Percentiles rank a stretch among this genome's conserved stretches.
Evolutionary conservation across 1,139 yeast species (phyloP).

Genomic region (Taphrina pruni): DNA sequence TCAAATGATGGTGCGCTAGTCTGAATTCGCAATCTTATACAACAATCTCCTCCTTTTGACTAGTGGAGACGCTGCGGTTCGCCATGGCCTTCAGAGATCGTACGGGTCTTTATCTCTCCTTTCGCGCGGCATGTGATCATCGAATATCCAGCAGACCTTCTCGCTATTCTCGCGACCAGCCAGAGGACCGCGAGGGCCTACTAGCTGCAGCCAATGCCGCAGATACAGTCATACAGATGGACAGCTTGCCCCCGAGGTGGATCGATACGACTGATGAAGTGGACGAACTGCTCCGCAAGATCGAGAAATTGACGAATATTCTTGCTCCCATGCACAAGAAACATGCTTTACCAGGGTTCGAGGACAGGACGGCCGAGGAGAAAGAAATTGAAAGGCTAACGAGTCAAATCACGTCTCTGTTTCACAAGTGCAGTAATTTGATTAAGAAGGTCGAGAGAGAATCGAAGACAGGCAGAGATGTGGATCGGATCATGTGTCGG

Average conservation of each 20-base stretch:
- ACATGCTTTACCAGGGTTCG: constrained; percentile 83
- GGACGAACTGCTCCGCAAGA: constrained; percentile 62
- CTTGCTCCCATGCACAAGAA: constrained; percentile 76
- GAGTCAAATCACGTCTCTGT: constrained; percentile 66
- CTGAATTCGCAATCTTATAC: no score
- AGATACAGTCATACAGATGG: constrained; percentile 58
- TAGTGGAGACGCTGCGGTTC: no score
- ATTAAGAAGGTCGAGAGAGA: constrained; percentile 69
- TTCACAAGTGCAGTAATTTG: constrained; percentile 77
- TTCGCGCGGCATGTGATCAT: constrained; percentile 56
- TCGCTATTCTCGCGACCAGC: constrained; percentile 42
- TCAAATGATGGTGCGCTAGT: no score
- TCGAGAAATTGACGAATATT: constrained; percentile 54
- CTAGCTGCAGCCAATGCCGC: constrained; percentile 51
- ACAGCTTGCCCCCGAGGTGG: constrained; percentile 72
- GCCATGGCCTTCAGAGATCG: constrained; percentile 52
- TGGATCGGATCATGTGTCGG: constrained; percentile 69
- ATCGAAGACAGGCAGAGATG: constrained; percentile 55
- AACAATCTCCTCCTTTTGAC: no score
- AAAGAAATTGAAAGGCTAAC: constrained; percentile 72
- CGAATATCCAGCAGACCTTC: constrained; percentile 49
- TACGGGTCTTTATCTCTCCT: constrained; percentile 56
- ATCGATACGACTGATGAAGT: constrained; percentile 75
- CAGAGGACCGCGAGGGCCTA: constrained; percentile 66
- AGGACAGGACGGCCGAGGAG: constrained; percentile 69